Conservation (phyloP, 306 rosid genomes). For the Inga leiocalycina region DNA sequence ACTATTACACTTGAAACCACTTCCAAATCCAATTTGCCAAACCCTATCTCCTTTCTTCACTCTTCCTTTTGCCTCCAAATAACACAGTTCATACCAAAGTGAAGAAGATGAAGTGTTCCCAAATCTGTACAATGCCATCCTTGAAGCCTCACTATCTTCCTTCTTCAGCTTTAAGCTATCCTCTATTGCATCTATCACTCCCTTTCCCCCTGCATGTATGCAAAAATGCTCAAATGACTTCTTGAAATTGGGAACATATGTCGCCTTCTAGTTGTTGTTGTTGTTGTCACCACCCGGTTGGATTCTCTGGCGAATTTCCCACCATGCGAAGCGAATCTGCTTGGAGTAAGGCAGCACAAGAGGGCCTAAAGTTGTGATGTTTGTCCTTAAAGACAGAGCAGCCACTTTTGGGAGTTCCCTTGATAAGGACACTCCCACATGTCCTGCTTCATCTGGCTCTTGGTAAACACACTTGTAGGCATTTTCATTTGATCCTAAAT, state of each 20-base stretch:
- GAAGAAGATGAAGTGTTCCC: conserved; percentile 79
- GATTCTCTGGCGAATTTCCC: conserved; percentile 40
- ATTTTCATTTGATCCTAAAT: conserved; percentile 54
- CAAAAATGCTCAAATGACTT: conserved; percentile 74
- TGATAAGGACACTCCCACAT: conserved; percentile 60
- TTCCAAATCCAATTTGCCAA: conserved; percentile 79
- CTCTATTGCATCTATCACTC: conserved; percentile 63
- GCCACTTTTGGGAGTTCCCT: conserved; percentile 54
- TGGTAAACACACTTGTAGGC: conserved; percentile 64
- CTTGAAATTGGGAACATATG: conserved; percentile 59
- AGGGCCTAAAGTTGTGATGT: conserved; percentile 51
- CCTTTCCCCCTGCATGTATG: conserved; percentile 80
- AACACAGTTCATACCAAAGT: conserved; percentile 64
- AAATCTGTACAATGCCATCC: conserved; percentile 76
- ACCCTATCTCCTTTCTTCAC: conserved; percentile 61
- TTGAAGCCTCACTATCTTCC: conserved; percentile 73
- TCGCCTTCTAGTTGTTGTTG: conserved; percentile 29
- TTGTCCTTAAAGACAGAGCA: conserved; percentile 57
- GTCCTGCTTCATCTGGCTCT: conserved; percentile 48
- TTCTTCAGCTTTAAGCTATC: conserved; percentile 54
- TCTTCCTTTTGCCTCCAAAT: conserved; percentile 69
- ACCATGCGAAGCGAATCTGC: conserved; percentile 48
- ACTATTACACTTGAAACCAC: conserved; percentile 76
- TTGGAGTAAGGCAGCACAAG: conserved; percentile 70
- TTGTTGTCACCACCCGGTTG: conserved; percentile 26